Evolutionary conservation across 2,329 filamentous ascomycete genomes (phyloP).

Genomic region (Sarocladium brachiariae): DNA sequence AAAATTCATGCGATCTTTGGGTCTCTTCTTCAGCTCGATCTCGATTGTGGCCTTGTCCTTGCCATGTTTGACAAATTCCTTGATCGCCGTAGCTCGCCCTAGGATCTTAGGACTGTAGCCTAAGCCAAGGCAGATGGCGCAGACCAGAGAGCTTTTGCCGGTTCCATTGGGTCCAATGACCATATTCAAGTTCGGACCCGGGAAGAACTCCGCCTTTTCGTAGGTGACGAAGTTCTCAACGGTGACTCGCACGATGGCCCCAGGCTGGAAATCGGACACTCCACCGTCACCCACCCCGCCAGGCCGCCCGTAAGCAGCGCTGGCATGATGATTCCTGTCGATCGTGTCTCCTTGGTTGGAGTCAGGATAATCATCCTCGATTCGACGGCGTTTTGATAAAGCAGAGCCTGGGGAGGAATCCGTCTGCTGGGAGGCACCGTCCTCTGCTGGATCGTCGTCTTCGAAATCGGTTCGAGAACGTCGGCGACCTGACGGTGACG

Average conservation of each 20-base stretch:
- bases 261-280: constrained; percentile 51
- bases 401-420: constrained; percentile 18
- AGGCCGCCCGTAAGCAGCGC: too few species aligned
- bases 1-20: constrained; percentile 56
- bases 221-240: constrained; percentile 93
- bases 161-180: constrained; percentile 98
- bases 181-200: constrained; percentile 94
- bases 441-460: constrained; percentile 27
- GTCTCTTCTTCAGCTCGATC: constrained; percentile 72
- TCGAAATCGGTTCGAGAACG: constrained; percentile 37
- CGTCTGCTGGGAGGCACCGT: constrained; percentile 19
- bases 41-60: constrained; percentile 73
- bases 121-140: constrained; percentile 88
- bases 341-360: neutral
- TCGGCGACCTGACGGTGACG: constrained; percentile 22
- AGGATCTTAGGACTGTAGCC: constrained; percentile 78
- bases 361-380: constrained; percentile 2
- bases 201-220: constrained; percentile 81
- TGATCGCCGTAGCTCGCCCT: constrained; percentile 75
- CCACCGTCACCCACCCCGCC: too few species aligned
- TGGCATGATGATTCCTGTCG: too few species aligned
- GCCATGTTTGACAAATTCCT: constrained; percentile 92
- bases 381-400: constrained; percentile 12
- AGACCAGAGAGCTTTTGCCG: constrained; percentile 94
- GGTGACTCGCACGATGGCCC: constrained; percentile 81